phyloP scores from a whole-genome alignment of 2,329 filamentous ascomycete species.

The Calonectria crousiana region DNA sequence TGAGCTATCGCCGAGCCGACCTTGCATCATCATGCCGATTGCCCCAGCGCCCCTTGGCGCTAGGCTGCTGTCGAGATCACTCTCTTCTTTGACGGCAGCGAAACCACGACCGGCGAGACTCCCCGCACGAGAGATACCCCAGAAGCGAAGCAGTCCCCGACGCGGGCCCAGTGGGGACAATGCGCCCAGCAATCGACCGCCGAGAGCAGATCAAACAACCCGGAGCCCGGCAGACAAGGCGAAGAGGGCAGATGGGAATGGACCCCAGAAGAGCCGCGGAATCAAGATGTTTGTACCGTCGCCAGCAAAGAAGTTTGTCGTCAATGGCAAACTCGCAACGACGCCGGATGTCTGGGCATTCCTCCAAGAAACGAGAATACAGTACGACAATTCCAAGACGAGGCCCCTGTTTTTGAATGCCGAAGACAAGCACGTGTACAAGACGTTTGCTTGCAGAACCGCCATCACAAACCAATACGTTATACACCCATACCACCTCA shows the following conservation, averaged over 20 bases:
- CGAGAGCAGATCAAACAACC: slow-evolving; percentile 31
- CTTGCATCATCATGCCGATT: slow-evolving; percentile 41
- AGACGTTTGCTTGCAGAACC: slow-evolving; percentile 40
- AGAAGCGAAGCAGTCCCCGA: slow-evolving; percentile 19
- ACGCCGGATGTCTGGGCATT: slow-evolving; percentile 46
- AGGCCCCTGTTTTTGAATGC: slow-evolving; percentile 24
- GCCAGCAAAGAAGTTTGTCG: slow-evolving; percentile 35
- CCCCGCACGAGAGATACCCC: slow-evolving; percentile 29
- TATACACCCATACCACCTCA: slow-evolving; percentile 49
- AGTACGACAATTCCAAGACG: slow-evolving; percentile 39
- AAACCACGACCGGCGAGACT: background rate
- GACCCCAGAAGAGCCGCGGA: background rate
- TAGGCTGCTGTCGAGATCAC: slow-evolving; percentile 27
- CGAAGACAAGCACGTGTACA: slow-evolving; percentile 25
- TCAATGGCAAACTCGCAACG: slow-evolving; percentile 44
- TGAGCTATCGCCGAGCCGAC: slow-evolving; percentile 20
- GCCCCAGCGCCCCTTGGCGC: slow-evolving; percentile 31
- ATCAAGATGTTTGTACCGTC: slow-evolving; percentile 32
- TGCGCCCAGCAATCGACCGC: background rate
- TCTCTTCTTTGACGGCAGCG: slow-evolving; percentile 19
- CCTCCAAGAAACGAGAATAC: slow-evolving; percentile 41
- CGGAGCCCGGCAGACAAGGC: slow-evolving; percentile 14
- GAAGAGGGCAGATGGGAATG: background rate
- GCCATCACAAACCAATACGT: slow-evolving; percentile 46
- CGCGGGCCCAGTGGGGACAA: slow-evolving; percentile 24